phyloP scores from a whole-genome alignment of 495 filamentous ascomycete genomes.

The Penicillium cinerascens region DNA sequence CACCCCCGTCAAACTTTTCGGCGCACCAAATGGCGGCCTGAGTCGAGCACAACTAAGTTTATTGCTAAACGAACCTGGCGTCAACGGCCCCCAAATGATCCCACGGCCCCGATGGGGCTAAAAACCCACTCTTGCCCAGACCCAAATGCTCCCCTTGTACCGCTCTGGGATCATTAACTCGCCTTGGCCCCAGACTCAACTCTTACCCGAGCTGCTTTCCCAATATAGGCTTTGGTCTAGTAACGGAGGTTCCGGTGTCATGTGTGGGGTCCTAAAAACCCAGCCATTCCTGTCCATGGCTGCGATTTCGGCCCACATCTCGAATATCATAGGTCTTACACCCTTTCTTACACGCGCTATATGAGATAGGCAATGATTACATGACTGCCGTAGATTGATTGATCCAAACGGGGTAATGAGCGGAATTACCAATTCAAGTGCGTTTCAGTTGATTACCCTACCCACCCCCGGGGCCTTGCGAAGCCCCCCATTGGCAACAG shows the following conservation, averaged over 20 bases:
- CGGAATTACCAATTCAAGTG: slow-evolving; percentile 1
- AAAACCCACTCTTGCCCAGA: slow-evolving; percentile 12
- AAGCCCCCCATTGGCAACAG: slow-evolving; percentile 8
- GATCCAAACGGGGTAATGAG: slow-evolving; percentile 10
- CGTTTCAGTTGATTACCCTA: slow-evolving; percentile 14
- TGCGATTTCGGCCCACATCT: slow-evolving; percentile 13
- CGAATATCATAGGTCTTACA: slow-evolving; percentile 21
- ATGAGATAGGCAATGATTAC: slow-evolving; percentile 20
- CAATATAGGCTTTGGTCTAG: slow-evolving; percentile 14
- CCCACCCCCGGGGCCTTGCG: slow-evolving; percentile 2
- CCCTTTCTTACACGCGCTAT: slow-evolving; percentile 3
- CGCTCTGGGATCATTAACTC: slow-evolving; percentile 23
- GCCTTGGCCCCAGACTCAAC: slow-evolving; percentile 19
- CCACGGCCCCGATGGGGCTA: slow-evolving; percentile 22
- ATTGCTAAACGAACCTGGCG: slow-evolving; percentile 7
- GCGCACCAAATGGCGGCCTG: slow-evolving; percentile 8
- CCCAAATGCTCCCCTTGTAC: slow-evolving; percentile 9
- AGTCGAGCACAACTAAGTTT: slow-evolving; percentile 12
- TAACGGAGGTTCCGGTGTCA: slow-evolving; percentile 18
- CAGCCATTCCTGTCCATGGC: not conserved
- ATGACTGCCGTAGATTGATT: not conserved
- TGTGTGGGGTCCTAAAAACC: slow-evolving; percentile 16
- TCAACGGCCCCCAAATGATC: slow-evolving; percentile 22
- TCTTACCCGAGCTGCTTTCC: slow-evolving; percentile 11
- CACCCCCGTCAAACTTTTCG: slow-evolving; percentile 11